Base-by-base conservation (phyloP, 2,329 filamentous ascomycete genomes). In the Alternaria gansuensis region DNA sequence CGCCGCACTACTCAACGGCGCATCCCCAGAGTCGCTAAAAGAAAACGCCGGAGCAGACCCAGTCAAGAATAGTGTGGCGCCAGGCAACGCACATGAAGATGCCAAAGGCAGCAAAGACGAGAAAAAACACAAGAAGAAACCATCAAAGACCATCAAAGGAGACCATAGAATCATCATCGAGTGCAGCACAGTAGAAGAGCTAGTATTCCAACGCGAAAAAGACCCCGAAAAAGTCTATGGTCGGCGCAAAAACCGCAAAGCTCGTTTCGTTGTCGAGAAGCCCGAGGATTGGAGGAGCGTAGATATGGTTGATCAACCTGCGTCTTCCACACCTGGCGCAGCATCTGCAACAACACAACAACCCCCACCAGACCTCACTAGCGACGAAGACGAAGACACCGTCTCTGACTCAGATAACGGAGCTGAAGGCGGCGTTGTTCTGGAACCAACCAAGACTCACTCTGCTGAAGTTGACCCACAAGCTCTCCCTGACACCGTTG, bases 91-190 rank as follows among this genome's bases (percentile, higher is more conserved):
- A 2, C 10, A 23, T 5, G 43, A 46, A 2, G 24, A 52, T 0
- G 17, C 34, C 5, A 55, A 51, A 41, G 50, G 46, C 7, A 8
- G 28, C 13, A 57, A 63, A 24, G 58, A 57, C 34, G 54, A 65
- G 33, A 64, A 67, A 40, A 60, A 59, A 43, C 65, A 72, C 62
- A 57, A 73, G 58, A 71, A 75, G 21, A 78, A 75, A 58, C 52
- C 62, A 0, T 64, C 64, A 11, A 70, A 67, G 10, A 54, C 60
- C 0, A 48, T 59, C 2, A 87, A 87, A 67, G 83, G 84, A 6
- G 85, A 87, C 48, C 72, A 77, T 5, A 71, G 84, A 0, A 71
- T 84, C 5, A 75, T 84, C 1, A 78, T 87, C 3, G 75, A 80
- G 0, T 84, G 83, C 59, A 78, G 80, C 17, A 77, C 80, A 13